Conservation (phyloP, 1,284 basidiomycete species). For the Phellopilus nigrolimitatus region DNA sequence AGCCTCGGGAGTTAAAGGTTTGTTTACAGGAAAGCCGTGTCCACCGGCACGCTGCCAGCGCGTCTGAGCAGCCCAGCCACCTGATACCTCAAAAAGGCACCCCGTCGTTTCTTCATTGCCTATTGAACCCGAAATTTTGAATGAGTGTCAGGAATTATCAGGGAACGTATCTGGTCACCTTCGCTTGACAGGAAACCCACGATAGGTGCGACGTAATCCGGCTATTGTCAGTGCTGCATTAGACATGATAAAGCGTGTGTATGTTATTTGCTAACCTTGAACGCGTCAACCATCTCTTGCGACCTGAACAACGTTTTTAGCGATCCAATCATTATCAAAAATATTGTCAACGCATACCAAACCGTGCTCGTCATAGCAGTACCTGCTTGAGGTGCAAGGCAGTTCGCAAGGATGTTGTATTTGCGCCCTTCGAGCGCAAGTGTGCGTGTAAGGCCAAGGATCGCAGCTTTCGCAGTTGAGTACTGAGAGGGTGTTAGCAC, state of each 20-base stretch:
- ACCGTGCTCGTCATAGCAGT: constrained; percentile 89
- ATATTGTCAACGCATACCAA: constrained; percentile 43
- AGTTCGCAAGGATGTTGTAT: constrained; percentile 87
- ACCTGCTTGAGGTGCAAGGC: constrained; percentile 86
- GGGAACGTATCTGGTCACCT: constrained; percentile 33
- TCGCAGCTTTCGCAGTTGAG: constrained; percentile 89
- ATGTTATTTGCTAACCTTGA: constrained; percentile 55
- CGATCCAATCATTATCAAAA: constrained; percentile 1
- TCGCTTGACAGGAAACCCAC: constrained; percentile 90
- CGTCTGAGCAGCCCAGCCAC: constrained; percentile 90
- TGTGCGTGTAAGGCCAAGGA: constrained; percentile 86
- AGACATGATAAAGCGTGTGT: background rate
- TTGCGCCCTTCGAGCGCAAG: constrained; percentile 91
- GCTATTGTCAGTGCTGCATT: constrained; percentile 38
- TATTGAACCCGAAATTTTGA: too few species aligned
- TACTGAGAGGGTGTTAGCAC: constrained; percentile 46
- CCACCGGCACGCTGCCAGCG: constrained; percentile 94
- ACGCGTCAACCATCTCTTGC: constrained; percentile 90
- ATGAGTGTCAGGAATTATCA: background rate
- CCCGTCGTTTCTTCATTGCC: constrained; percentile 76
- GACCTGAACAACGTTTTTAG: constrained; percentile 45
- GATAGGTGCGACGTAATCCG: constrained; percentile 88
- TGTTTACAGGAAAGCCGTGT: constrained; percentile 79
- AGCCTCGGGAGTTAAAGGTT: constrained; percentile 72
- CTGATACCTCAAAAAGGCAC: constrained; percentile 83